Base-by-base conservation (phyloP, 345 rosid species). In the Brassica juncea region DNA sequence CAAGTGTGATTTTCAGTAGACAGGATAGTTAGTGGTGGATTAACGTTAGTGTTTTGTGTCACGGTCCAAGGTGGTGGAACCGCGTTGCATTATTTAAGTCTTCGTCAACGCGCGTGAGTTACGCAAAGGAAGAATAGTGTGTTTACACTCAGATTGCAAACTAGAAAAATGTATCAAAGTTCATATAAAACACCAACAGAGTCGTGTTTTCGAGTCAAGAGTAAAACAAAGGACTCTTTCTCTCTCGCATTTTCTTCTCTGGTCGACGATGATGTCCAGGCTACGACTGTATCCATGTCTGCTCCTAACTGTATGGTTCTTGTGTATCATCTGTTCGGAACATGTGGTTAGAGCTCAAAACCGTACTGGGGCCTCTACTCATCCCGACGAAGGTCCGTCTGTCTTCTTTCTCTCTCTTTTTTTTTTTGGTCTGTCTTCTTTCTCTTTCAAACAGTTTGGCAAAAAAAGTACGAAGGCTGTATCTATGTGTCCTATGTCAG, bases 371-470 rank as follows among this genome's bases (percentile, higher is more conserved):
- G 73, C 77, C 23, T 72, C 82, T 27, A 79, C 77, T 61, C 67
- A 74, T 68, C 71, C 79, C 35, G 78, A 68, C 59, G 82, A 80
- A 32, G 82, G 82, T 80, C 34, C 73, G 31, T 69, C 77, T 58
- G 4, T 23, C 10, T 57, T 57, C 27, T 3, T 58, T 58, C 12
- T 23, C 12, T 23, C 9, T 16, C 15, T 54, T 23, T 23, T 23
- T 23, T 23, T 23, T 23, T 1, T 23, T 23, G 25, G 31, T 69
- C 77, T 58, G 4, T 23, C 10, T 57, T 57, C 27, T 3, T 58
- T 58, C 12, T 23, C 9, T 16, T 54, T 54, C 59, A 15, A 54
- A 54, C 9, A 54, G 23, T 47, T 47, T 12, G 9, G 23, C 21
- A 54, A 54, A 16, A 37, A 54, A 55, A 16, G 60, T 55, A 16